Conservation (phyloP, 2,329 filamentous ascomycete genomes). For the Aspergillus ochraceus region DNA sequence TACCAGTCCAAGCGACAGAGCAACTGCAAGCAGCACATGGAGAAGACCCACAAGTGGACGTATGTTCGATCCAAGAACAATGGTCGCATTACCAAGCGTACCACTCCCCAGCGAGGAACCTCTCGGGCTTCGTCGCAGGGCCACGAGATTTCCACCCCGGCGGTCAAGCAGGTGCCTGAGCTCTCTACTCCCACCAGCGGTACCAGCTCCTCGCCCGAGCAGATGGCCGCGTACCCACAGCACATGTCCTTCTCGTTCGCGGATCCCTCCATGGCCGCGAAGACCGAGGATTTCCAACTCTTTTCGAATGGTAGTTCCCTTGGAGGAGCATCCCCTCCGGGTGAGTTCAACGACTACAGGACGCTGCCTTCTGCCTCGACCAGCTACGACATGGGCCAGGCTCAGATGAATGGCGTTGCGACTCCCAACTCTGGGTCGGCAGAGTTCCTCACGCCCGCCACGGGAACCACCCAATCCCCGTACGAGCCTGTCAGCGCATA, state of each 20-base stretch:
- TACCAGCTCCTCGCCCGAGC: constrained; percentile 28
- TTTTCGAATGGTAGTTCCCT: constrained; percentile 24
- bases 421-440: constrained; percentile 3
- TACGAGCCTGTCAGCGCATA: constrained; percentile 2
- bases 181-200: constrained; percentile 51
- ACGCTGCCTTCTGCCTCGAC: constrained; percentile 17
- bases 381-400: constrained; percentile 30
- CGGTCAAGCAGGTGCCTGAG: constrained; percentile 52
- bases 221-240: constrained; percentile 15
- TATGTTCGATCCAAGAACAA: constrained; percentile 93
- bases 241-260: constrained; percentile 28
- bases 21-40: constrained; percentile 99
- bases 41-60: constrained; percentile 89
- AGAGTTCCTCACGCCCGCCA: constrained; percentile 4
- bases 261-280: constrained; percentile 22
- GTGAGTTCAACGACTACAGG: constrained; percentile 21
- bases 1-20: constrained; percentile 95
- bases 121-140: constrained; percentile 58
- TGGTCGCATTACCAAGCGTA: constrained; percentile 53
- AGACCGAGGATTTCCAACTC: constrained; percentile 26
- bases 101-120: constrained; percentile 30
- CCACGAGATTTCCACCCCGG: constrained; percentile 63
- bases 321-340: constrained; percentile 7
- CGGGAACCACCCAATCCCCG: constrained; percentile 2
- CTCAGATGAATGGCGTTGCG: constrained; percentile 26